These are phyloP conservation scores for Kandelia obovata DNA, from an alignment of 345 rosid genomes.

Conservation along the genomic window DNA sequence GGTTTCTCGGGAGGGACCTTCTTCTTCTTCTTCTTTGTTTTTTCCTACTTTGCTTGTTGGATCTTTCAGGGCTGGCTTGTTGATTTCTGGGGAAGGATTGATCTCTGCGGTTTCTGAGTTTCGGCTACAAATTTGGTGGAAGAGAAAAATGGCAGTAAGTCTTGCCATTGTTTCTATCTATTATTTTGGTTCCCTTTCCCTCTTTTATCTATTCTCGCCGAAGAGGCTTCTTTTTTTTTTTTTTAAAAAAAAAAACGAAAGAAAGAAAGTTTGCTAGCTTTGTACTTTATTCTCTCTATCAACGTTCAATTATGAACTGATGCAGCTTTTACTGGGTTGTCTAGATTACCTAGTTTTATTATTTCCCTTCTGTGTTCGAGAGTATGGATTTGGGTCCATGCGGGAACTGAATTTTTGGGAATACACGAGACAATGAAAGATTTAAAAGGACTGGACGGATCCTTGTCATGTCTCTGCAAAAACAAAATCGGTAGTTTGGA, in stretches of 20 bases:
- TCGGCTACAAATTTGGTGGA: conserved; percentile 14
- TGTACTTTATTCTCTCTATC: neutral
- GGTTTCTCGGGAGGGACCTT: conserved; percentile 1
- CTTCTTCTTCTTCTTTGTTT: too few species aligned
- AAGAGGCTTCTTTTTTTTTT: too few species aligned
- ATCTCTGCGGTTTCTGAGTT: conserved; percentile 1
- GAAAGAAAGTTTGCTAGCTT: neutral
- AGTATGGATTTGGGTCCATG: neutral
- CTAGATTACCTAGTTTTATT: neutral
- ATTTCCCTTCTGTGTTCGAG: neutral
- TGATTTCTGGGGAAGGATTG: neutral
- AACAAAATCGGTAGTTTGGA: too few species aligned
- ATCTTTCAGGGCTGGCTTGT: neutral
- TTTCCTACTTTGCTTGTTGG: neutral
- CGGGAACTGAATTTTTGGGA: neutral
- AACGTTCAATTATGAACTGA: neutral
- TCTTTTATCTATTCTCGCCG: neutral
- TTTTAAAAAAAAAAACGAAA: too few species aligned
- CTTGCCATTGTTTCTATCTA: neutral
- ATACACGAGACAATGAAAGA: neutral
- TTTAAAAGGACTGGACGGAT: neutral
- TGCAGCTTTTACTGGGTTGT: conserved; percentile 2
- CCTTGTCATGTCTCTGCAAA: too few species aligned
- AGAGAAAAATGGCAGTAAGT: conserved; percentile 64
- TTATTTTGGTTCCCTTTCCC: neutral